Conservation (phyloP, 768 basidiomycete genomes). For the Cyathus striatus region DNA sequence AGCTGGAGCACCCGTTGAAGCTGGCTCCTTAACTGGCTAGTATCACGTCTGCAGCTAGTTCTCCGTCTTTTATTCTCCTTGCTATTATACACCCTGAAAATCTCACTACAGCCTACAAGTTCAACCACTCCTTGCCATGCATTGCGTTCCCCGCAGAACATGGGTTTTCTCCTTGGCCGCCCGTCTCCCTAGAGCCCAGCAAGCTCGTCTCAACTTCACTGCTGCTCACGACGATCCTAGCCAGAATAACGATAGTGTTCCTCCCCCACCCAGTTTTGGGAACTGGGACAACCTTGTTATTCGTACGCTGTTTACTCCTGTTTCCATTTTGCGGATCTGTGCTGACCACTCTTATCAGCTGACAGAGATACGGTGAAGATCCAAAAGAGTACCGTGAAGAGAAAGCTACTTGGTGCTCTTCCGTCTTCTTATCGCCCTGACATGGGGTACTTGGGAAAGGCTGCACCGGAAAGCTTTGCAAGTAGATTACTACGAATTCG, state of each 20-base stretch:
- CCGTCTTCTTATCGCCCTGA: background rate
- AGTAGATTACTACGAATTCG: too few relatives aligned
- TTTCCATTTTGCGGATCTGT: background rate
- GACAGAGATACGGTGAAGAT: conserved; percentile 10
- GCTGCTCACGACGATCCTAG: background rate
- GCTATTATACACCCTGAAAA: background rate
- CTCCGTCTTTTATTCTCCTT: background rate
- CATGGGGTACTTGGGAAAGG: background rate
- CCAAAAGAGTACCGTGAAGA: background rate
- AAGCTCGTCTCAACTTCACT: conserved; percentile 4
- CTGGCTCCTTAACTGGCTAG: too few relatives aligned
- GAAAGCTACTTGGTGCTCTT: background rate
- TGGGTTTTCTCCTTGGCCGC: too few relatives aligned
- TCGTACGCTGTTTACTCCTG: conserved; percentile 18
- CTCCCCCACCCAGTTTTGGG: conserved; percentile 12
- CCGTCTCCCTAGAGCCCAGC: background rate
- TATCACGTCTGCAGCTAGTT: too few relatives aligned
- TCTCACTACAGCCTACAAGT: background rate
- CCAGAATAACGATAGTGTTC: background rate
- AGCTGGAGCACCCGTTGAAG: too few relatives aligned
- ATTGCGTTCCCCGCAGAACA: background rate
- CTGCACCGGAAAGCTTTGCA: background rate
- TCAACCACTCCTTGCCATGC: background rate
- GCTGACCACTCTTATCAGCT: background rate
- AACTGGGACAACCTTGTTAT: conserved; percentile 22